Evolutionary conservation across 257 asterid genomes (phyloP).

Genomic region (Anisodus acutangulus): DNA sequence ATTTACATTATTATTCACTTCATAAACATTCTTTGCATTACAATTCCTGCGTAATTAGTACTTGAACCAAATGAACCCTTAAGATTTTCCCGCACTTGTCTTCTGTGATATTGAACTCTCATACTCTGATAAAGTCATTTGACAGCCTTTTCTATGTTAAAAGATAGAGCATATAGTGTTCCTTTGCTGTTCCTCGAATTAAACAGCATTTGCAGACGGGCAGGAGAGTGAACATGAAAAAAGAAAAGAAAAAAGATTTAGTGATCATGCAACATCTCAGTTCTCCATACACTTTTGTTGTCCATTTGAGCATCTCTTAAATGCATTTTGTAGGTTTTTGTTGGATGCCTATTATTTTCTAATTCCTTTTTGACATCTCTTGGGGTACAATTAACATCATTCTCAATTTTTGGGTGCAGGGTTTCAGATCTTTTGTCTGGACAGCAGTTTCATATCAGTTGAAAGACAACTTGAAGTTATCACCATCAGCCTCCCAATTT

Average conservation of each 20-base stretch:
- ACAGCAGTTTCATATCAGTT: constrained; percentile 94
- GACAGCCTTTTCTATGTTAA: background rate
- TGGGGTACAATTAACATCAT: background rate
- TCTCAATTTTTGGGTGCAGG: constrained; percentile 58
- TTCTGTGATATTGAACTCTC: background rate
- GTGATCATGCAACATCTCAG: background rate
- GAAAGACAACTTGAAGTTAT: constrained; percentile 81
- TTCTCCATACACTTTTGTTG: background rate
- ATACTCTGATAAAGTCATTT: background rate
- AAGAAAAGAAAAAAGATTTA: background rate
- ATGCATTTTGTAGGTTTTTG: background rate
- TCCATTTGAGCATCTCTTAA: background rate
- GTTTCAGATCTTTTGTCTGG: constrained; percentile 97
- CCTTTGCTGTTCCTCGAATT: background rate
- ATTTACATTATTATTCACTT: background rate
- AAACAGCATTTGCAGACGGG: background rate
- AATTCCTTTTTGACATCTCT: background rate
- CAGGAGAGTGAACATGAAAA: background rate
- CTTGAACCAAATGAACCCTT: background rate
- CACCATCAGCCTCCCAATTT: constrained; percentile 95
- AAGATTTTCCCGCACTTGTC: background rate
- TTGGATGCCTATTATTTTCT: background rate
- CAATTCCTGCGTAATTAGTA: background rate
- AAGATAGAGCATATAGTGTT: background rate
- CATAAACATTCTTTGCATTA: background rate